phyloP scores from a whole-genome alignment of 1,139 yeast species.

The Dujonia santamariae region DNA sequence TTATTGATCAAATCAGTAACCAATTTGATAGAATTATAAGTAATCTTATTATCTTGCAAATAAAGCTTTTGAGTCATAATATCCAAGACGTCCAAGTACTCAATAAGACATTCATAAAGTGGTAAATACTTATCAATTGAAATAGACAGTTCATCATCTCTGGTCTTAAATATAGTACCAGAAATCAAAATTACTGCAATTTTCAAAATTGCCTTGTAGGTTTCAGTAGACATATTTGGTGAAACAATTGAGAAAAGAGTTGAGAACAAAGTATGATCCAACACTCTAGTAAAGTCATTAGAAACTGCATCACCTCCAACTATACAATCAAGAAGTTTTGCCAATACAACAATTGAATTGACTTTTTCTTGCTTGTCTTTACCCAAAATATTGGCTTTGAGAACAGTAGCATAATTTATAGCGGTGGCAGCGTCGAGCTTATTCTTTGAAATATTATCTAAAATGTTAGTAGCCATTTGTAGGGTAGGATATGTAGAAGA shows the following conservation, averaged over 20 bases:
- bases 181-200: constrained; percentile 42
- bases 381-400: constrained; percentile 41
- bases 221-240: constrained; percentile 46
- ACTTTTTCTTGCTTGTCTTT: constrained; percentile 51
- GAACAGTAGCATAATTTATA: constrained; percentile 31
- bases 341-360: constrained; percentile 51
- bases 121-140: constrained; percentile 36
- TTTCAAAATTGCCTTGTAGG: constrained; percentile 48
- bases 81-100: constrained; percentile 42
- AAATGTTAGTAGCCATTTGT: constrained; percentile 2
- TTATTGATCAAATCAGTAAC: constrained; percentile 44
- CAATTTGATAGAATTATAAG: constrained; percentile 43
- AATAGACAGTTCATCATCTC: constrained; percentile 18
- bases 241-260: constrained; percentile 45
- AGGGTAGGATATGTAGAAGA: too few species aligned
- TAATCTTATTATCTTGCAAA: constrained; percentile 44
- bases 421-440: constrained; percentile 37
- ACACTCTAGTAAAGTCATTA: constrained; percentile 33
- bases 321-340: constrained; percentile 48
- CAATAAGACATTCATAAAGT: constrained; percentile 40
- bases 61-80: constrained; percentile 39
- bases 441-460: constrained; percentile 24
- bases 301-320: constrained; percentile 38
- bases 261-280: constrained; percentile 42
- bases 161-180: constrained; percentile 41